Conservation (phyloP, 2,329 filamentous ascomycete species). For the Trichoderma hamatum region DNA sequence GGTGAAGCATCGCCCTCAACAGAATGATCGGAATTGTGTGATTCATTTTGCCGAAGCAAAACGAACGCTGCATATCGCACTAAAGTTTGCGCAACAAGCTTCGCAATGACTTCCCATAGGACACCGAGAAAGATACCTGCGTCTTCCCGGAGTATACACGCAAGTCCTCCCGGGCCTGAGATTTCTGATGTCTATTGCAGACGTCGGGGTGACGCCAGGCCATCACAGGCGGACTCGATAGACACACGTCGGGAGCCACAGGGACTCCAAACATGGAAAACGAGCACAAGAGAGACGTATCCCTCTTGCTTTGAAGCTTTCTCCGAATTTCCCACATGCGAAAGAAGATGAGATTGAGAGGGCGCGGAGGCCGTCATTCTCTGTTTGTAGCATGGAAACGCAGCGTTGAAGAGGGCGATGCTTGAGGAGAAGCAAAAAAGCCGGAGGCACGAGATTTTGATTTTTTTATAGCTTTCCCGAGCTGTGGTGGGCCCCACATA, state of each 20-base stretch:
- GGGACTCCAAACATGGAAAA: slow-evolving; percentile 26
- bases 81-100: slow-evolving; percentile 81
- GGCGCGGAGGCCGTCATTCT: slow-evolving; percentile 45
- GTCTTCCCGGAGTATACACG: slow-evolving; percentile 30
- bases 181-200: slow-evolving; percentile 94
- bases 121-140: slow-evolving; percentile 38
- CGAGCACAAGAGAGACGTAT: slow-evolving; percentile 33
- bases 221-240: slow-evolving; percentile 73
- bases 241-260: slow-evolving; percentile 32
- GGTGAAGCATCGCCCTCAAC: slow-evolving; percentile 69
- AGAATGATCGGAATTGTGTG: slow-evolving; percentile 95
- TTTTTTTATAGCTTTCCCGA: slow-evolving; percentile 14
- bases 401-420: slow-evolving; percentile 87
- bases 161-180: slow-evolving; percentile 56
- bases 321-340: slow-evolving; percentile 99
- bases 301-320: slow-evolving; percentile 67
- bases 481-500: slow-evolving; percentile 18
- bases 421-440: slow-evolving; percentile 51
- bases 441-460: not conserved
- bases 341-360: slow-evolving; percentile 27
- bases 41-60: slow-evolving; percentile 42
- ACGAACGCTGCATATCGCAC: slow-evolving; percentile 88
- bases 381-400: slow-evolving; percentile 92
- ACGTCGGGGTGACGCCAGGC: slow-evolving; percentile 78
- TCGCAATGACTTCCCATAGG: slow-evolving; percentile 93